Base-by-base conservation (phyloP, 2,329 filamentous ascomycete genomes). In the Ampelomyces quisqualis region DNA sequence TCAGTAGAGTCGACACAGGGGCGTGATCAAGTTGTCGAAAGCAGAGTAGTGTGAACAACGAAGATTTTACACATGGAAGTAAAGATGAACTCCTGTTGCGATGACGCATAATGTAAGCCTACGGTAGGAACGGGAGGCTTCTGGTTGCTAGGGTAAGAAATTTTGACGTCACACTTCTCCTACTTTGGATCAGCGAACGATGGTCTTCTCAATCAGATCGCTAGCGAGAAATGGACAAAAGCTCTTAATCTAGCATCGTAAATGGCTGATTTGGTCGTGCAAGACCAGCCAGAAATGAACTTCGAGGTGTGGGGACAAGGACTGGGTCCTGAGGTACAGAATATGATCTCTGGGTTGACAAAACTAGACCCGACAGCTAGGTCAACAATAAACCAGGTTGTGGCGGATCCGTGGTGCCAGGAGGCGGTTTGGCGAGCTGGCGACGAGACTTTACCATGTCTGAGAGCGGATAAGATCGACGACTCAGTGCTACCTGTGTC, bases 341-440 rank as follows among this genome's bases (percentile, higher is more conserved):
- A 63, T 18, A 50, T 70, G 62, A 60, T 71, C 55, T 59, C 56
- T 47, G 48, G 51, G 45, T 70, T 65, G 60, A 64, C 46, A 31
- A 65, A 59, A 38, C 49, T 49, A 19, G 57, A 70, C 35, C 67
- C 61, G n/a, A 47, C 38, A 29, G 58, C 59, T 45, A 58, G 64
- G 51, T 44, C 45, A 45, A 65, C 53, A 26, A 69, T 68, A 47
- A 24, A 62, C 15, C 53, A 70, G 43, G 60, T 70, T 24, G 43
- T 70, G 47, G 45, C 34, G 30, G 59, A 64, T 62, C 39, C 28
- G 17, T 67, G 51, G 55, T 69, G 65, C 62, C 31, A 58, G 43
- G 53, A 53, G 40, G 35, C 11, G 30, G 41, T 27, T 34, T 48
- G 32, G 45, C 2, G 13, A 24, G 15, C 11, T 24, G 22, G 9